phyloP scores from a whole-genome alignment of 441 rosid species.

The Geranium incanum region DNA sequence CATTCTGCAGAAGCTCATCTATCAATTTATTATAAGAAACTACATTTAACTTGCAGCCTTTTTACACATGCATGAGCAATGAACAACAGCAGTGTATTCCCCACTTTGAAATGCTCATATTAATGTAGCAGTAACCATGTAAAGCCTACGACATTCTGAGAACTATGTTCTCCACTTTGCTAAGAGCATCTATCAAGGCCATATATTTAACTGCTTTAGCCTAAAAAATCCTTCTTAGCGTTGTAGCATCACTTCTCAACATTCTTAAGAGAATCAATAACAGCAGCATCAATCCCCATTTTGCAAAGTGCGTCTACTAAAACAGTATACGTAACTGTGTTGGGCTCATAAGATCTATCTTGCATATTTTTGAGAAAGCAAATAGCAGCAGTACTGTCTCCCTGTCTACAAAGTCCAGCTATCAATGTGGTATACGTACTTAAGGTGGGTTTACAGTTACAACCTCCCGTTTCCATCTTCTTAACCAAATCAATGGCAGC shows the following conservation, averaged over 20 bases:
- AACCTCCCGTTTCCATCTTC: neutral
- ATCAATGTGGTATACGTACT: constrained; percentile 5
- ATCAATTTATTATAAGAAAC: no score
- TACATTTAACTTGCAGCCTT: no score
- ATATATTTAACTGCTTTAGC: neutral
- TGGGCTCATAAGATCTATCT: neutral
- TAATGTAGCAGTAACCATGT: no score
- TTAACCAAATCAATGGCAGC: neutral
- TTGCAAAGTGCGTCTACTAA: neutral
- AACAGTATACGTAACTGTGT: neutral
- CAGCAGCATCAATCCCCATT: neutral
- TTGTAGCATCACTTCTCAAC: neutral
- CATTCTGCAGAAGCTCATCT: no score
- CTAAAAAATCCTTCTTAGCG: neutral
- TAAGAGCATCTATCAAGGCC: no score
- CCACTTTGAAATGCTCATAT: no score
- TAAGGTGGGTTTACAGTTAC: neutral
- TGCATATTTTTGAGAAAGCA: neutral
- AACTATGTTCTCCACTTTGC: no score
- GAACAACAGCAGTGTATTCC: no score
- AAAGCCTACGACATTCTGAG: no score
- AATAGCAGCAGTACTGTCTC: neutral
- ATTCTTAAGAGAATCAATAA: neutral
- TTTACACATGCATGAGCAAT: no score
- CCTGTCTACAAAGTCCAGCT: neutral